Evolutionary conservation across 176 grass and related monocot genomes (phyloP).

Genomic region (Alloteropsis semialata): DNA sequence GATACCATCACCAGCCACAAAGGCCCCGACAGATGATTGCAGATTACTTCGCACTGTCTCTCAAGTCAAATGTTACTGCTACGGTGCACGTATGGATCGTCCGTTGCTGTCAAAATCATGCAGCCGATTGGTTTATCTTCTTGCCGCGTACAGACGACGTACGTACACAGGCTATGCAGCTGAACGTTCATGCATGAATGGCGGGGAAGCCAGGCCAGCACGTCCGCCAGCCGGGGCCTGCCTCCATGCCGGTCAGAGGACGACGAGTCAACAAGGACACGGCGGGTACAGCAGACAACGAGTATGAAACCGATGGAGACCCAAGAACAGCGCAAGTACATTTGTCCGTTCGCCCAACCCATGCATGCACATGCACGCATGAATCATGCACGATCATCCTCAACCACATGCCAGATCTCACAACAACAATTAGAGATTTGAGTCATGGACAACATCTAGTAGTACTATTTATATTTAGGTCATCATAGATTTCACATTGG

Average conservation of each 20-base stretch:
- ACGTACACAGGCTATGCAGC: too few relatives aligned
- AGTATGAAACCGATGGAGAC: neutral
- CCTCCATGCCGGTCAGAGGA: conserved; percentile 6
- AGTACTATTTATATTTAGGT: conserved; percentile 3
- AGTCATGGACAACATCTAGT: neutral
- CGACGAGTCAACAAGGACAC: neutral
- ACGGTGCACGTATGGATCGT: too few relatives aligned
- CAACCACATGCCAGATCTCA: neutral
- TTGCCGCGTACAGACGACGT: too few relatives aligned
- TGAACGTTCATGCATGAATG: neutral
- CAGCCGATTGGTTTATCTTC: too few relatives aligned
- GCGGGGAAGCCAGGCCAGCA: neutral
- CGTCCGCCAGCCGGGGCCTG: neutral
- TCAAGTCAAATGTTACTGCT: too few relatives aligned
- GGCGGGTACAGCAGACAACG: neutral
- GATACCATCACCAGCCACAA: too few relatives aligned
- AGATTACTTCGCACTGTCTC: too few relatives aligned
- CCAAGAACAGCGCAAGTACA: neutral
- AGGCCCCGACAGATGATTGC: too few relatives aligned
- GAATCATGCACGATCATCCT: neutral
- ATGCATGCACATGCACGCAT: neutral
- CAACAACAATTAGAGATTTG: too few relatives aligned
- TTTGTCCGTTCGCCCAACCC: neutral
- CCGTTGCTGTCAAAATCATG: neutral
- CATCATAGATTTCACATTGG: neutral